Evolutionary conservation across 345 rosid species (phyloP).

Genomic region (Aquilaria yunnanensis): DNA sequence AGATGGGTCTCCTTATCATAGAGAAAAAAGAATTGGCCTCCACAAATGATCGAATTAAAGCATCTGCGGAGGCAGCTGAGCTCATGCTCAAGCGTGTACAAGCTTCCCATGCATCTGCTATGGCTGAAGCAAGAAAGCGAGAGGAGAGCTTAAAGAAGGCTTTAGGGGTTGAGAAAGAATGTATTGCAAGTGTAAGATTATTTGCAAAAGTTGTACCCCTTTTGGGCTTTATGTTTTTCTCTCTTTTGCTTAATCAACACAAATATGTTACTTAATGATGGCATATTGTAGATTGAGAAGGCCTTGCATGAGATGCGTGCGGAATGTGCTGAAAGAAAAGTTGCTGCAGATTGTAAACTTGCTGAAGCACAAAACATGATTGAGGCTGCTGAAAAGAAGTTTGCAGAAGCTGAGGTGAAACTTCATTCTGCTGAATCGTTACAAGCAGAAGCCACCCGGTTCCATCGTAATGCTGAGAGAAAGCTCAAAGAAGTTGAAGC

Average conservation of each 20-base stretch:
- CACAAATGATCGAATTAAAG: conserved; percentile 57
- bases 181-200: conserved; percentile 73
- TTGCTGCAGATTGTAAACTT: conserved; percentile 61
- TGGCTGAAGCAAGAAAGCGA: conserved; percentile 69
- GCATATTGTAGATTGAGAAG: conserved; percentile 66
- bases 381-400: conserved; percentile 67
- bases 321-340: conserved; percentile 87
- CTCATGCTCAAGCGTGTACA: conserved; percentile 49
- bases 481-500: conserved; percentile 76
- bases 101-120: conserved; percentile 56
- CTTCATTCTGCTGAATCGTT: conserved; percentile 60
- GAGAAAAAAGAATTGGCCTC: conserved; percentile 62
- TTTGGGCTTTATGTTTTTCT: conserved; percentile 5
- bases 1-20: conserved; percentile 85
- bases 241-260: background rate
- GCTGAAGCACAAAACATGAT: conserved; percentile 62
- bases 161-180: conserved; percentile 80
- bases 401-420: conserved; percentile 57
- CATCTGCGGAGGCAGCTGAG: conserved; percentile 64
- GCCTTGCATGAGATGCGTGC: conserved; percentile 94
- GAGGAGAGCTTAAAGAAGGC: conserved; percentile 83
- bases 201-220: background rate
- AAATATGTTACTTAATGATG: conserved; percentile 8
- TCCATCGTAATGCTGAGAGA: conserved; percentile 76
- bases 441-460: conserved; percentile 63